Evolutionary conservation across 1,139 yeast genomes (phyloP).

Genomic region (Torulaspora globosa): DNA sequence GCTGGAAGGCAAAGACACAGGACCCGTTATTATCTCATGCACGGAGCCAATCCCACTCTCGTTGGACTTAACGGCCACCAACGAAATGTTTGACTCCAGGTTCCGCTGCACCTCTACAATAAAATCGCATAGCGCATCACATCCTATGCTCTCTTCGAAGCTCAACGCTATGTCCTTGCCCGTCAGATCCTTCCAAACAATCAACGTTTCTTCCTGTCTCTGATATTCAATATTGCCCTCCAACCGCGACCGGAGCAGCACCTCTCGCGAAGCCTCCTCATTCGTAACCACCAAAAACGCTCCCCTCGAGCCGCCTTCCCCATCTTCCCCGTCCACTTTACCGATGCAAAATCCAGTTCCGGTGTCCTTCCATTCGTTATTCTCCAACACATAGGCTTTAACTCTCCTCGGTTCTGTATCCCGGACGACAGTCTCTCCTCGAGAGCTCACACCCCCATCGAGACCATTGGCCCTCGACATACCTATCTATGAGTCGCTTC

Average conservation of each 20-base stretch:
- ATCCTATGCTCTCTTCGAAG: constrained; percentile 90
- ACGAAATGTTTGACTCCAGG: constrained; percentile 63
- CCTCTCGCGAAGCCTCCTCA: constrained; percentile 58
- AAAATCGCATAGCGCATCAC: constrained; percentile 78
- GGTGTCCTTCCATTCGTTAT: constrained; percentile 84
- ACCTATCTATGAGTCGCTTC: background rate
- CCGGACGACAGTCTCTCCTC: constrained; percentile 10
- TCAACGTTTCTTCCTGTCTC: constrained; percentile 88
- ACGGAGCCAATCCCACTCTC: constrained; percentile 44
- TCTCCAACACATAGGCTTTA: constrained; percentile 76
- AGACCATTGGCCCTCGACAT: background rate
- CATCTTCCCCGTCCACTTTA: constrained; percentile 10
- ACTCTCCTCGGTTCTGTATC: constrained; percentile 62
- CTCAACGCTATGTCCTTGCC: constrained; percentile 85
- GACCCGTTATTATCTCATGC: constrained; percentile 75
- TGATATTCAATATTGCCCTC: constrained; percentile 81
- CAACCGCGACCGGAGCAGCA: constrained; percentile 60
- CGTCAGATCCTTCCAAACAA: constrained; percentile 84
- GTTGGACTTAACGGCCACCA: constrained; percentile 65
- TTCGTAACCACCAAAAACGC: constrained; percentile 68
- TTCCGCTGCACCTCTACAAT: constrained; percentile 63
- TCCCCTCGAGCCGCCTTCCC: constrained; percentile 16
- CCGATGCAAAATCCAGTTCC: constrained; percentile 94
- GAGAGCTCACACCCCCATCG: background rate
- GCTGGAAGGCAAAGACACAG: constrained; percentile 59